phyloP scores from a whole-genome alignment of 257 asterid species.

The Anisodus acutangulus region DNA sequence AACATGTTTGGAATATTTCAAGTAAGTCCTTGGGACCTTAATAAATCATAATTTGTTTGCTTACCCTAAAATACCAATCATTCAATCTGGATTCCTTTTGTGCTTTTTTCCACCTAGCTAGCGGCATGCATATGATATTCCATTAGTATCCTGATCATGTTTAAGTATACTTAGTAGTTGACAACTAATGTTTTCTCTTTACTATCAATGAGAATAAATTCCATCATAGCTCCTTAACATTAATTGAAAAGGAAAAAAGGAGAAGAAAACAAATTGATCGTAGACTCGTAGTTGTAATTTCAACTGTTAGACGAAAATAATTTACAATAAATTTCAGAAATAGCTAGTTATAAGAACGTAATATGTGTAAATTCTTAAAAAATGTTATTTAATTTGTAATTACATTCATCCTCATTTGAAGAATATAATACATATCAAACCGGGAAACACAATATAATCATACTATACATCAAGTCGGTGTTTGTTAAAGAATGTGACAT shows the following conservation, averaged over 20 bases:
- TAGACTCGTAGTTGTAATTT: not conserved
- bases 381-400: not conserved
- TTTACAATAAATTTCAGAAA: not conserved
- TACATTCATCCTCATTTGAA: not conserved
- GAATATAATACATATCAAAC: too few relatives aligned
- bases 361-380: not conserved
- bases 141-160: conserved; percentile 30
- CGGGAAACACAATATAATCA: too few relatives aligned
- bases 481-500: too few relatives aligned
- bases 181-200: conserved; percentile 22
- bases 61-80: conserved; percentile 30
- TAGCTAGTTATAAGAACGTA: not conserved
- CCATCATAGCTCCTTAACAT: not conserved
- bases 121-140: conserved; percentile 32
- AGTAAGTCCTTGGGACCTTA: conserved; percentile 17
- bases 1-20: conserved; percentile 32
- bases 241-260: not conserved
- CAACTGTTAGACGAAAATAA: not conserved
- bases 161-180: conserved; percentile 24
- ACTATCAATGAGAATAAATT: not conserved
- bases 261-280: not conserved
- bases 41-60: conserved; percentile 29
- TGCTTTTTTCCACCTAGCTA: conserved; percentile 12
- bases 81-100: conserved; percentile 19
- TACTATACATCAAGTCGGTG: too few relatives aligned